Percentiles rank a stretch among this genome's conserved stretches.
These are phyloP conservation scores for Beta lomatogona DNA, from an alignment of 179 eudicot genomes.

Conservation along the genomic window DNA sequence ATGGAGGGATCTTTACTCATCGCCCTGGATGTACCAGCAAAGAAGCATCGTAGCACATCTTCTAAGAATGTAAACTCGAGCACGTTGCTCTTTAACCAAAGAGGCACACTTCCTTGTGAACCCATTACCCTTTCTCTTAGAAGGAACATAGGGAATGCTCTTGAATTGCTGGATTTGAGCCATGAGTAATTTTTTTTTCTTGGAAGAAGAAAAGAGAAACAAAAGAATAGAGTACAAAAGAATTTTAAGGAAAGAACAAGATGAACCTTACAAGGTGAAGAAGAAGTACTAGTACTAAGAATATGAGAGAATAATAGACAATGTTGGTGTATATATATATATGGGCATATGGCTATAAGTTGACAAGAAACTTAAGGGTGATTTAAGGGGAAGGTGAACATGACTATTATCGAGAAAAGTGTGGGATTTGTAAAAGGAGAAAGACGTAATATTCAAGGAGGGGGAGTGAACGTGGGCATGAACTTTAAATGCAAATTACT, in stretches of 20 bases:
- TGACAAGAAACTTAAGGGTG: conserved; percentile 6
- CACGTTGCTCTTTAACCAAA: conserved; percentile 79
- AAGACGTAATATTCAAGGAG: conserved; percentile 35
- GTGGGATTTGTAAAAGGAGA: conserved; percentile 41
- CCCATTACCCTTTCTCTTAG: conserved; percentile 53
- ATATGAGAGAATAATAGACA: conserved; percentile 11
- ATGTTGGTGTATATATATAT: conserved; percentile 17
- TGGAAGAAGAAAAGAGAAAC: too few species aligned
- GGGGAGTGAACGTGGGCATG: conserved; percentile 53
- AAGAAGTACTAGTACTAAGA: not conserved
- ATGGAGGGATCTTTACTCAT: conserved; percentile 39
- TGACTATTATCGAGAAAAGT: conserved; percentile 48
- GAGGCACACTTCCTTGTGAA: conserved; percentile 78
- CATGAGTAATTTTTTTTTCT: conserved; percentile 25
- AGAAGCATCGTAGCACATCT: conserved; percentile 95
- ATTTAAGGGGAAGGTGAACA: conserved; percentile 38
- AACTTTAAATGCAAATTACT: conserved; percentile 22
- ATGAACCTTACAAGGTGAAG: not conserved
- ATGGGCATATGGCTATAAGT: not conserved
- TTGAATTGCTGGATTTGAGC: conserved; percentile 43
- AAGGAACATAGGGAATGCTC: conserved; percentile 26
- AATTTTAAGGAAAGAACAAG: not conserved
- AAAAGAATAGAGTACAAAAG: not conserved
- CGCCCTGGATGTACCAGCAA: conserved; percentile 85
- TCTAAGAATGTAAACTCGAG: conserved; percentile 75